phyloP scores from a whole-genome alignment of 495 filamentous ascomycete genomes.

The Darksidea phi region DNA sequence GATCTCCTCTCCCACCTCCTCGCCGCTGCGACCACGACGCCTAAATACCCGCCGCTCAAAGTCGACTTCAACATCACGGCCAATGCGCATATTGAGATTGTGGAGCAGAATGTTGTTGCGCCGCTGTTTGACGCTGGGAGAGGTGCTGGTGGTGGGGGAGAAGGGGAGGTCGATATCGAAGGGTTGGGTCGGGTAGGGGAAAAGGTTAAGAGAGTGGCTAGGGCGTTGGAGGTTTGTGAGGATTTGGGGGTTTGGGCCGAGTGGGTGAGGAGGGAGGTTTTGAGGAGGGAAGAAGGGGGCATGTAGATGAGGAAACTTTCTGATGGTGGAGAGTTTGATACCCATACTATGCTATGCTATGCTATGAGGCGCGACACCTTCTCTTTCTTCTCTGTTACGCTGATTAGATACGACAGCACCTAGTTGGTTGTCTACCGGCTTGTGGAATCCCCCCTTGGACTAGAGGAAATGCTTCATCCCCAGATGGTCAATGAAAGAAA shows the following conservation, averaged over 20 bases:
- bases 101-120: slow-evolving; percentile 28
- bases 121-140: not conserved
- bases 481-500: too few species aligned
- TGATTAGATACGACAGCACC: too few species aligned
- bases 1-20: slow-evolving; percentile 9
- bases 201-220: slow-evolving; percentile 30
- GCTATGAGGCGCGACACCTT: too few species aligned
- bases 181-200: not conserved
- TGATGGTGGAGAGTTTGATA: not conserved
- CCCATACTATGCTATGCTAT: too few species aligned
- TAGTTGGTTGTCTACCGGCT: too few species aligned
- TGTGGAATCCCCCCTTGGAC: too few species aligned
- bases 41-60: not conserved
- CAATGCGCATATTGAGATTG: slow-evolving; percentile 38
- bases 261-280: slow-evolving; percentile 36
- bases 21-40: not conserved
- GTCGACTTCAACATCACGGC: slow-evolving; percentile 34
- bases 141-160: slow-evolving; percentile 10
- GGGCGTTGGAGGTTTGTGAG: slow-evolving; percentile 38
- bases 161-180: slow-evolving; percentile 5
- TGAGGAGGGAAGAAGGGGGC: not conserved
- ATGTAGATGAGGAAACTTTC: not conserved
- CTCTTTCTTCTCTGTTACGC: too few species aligned
- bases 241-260: slow-evolving; percentile 43
- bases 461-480: too few species aligned